These are phyloP conservation scores for Kazachstania psychrophila DNA, from an alignment of 805 yeast genomes.

Conservation along the genomic window DNA sequence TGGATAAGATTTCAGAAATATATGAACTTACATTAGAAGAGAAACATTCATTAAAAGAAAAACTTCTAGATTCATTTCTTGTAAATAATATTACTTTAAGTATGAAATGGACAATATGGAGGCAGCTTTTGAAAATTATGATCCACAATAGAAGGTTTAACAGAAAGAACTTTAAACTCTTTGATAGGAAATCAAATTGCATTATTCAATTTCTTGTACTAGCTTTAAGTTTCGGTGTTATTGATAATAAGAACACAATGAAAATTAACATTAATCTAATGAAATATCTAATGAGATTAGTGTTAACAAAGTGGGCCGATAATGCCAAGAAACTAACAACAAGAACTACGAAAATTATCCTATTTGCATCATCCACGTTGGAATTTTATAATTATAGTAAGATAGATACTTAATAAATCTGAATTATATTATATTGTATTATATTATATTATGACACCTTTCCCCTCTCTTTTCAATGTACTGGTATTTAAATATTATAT, in stretches of 20 bases:
- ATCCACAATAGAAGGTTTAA: conserved; percentile 4
- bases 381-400: conserved; percentile 9
- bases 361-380: conserved; percentile 12
- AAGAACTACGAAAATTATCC: conserved; percentile 4
- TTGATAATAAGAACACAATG: conserved; percentile 16
- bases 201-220: conserved; percentile 15
- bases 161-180: conserved; percentile 2
- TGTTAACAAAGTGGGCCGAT: conserved; percentile 5
- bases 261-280: conserved; percentile 16
- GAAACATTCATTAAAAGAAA: conserved; percentile 12
- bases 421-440: too few relatives aligned
- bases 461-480: too few relatives aligned
- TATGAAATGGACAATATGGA: conserved; percentile 24
- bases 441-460: too few relatives aligned
- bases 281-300: conserved; percentile 12
- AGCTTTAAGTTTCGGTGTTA: conserved; percentile 16
- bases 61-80: conserved; percentile 15
- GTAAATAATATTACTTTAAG: conserved; percentile 16
- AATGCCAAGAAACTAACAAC: not conserved
- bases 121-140: conserved; percentile 12
- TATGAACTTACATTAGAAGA: conserved; percentile 14
- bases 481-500: not conserved
- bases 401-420: not conserved
- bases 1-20: conserved; percentile 20
- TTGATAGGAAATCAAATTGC: conserved; percentile 1